These are phyloP conservation scores for Phytophthora lateralis DNA, from an alignment of 352 stramenopile species.

Conservation along the genomic window DNA sequence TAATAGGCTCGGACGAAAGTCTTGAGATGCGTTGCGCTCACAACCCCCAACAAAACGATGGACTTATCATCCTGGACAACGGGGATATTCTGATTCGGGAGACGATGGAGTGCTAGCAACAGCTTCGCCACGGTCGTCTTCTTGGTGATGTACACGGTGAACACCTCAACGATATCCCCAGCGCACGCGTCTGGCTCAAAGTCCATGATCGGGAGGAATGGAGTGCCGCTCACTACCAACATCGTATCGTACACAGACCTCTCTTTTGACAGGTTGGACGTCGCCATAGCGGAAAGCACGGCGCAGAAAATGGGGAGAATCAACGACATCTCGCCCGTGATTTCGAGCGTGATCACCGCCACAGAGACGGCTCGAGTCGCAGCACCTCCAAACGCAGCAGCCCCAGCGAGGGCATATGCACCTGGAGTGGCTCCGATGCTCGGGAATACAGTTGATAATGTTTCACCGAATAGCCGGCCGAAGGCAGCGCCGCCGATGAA, in stretches of 20 bases:
- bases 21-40: slow-evolving; percentile 50
- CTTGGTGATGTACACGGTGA: slow-evolving; percentile 67
- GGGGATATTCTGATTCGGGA: slow-evolving; percentile 62
- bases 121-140: slow-evolving; percentile 59
- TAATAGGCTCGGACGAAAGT: slow-evolving; percentile 69
- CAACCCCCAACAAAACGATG: slow-evolving; percentile 62
- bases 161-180: slow-evolving; percentile 62
- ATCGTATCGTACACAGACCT: slow-evolving; percentile 78
- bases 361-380: slow-evolving; percentile 73
- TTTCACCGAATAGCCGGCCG: slow-evolving; percentile 71
- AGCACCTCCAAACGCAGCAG: slow-evolving; percentile 60
- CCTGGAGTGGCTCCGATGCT: slow-evolving; percentile 34
- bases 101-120: slow-evolving; percentile 57
- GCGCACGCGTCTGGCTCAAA: slow-evolving; percentile 56
- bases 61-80: slow-evolving; percentile 62
- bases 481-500: slow-evolving; percentile 81
- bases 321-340: slow-evolving; percentile 71
- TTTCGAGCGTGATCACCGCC: slow-evolving; percentile 81
- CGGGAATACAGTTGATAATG: slow-evolving; percentile 34
- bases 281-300: slow-evolving; percentile 58
- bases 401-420: slow-evolving; percentile 71
- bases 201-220: slow-evolving; percentile 74
- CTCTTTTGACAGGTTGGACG: slow-evolving; percentile 53
- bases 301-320: slow-evolving; percentile 79
- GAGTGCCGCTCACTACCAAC: slow-evolving; percentile 57